Evolutionary conservation across 1,139 yeast species (phyloP).

Genomic region (Suzukiozyma palmioleophila): DNA sequence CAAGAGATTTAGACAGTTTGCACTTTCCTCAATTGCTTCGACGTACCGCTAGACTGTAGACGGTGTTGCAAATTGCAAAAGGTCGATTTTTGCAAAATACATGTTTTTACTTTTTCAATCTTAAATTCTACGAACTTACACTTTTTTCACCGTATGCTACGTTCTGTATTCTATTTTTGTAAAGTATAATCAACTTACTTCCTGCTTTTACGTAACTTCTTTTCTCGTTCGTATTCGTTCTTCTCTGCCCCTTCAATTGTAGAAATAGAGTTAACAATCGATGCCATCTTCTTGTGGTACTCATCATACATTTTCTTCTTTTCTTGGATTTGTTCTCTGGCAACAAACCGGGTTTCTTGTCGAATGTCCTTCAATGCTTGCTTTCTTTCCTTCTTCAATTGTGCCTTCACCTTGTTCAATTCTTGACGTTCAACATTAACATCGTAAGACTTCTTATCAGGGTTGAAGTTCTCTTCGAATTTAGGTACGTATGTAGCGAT

Average conservation of each 20-base stretch:
- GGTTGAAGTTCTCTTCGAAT: conserved; percentile 93
- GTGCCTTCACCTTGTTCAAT: conserved; percentile 72
- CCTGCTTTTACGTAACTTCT: conserved; percentile 56
- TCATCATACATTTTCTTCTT: conserved; percentile 71
- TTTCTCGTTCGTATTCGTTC: conserved; percentile 86
- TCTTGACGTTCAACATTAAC: conserved; percentile 79
- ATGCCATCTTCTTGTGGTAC: conserved; percentile 88
- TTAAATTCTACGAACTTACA: too few relatives aligned
- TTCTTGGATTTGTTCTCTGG: conserved; percentile 77
- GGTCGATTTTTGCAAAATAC: too few relatives aligned
- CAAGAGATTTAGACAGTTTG: too few relatives aligned
- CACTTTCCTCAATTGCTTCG: too few relatives aligned
- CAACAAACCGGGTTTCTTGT: conserved; percentile 80
- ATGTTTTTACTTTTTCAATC: too few relatives aligned
- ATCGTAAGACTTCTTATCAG: conserved; percentile 90
- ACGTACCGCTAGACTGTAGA: too few relatives aligned
- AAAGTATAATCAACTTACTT: conserved; percentile 4
- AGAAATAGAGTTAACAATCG: conserved; percentile 77
- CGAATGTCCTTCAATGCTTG: conserved; percentile 85
- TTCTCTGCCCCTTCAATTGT: conserved; percentile 94
- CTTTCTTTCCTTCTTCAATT: conserved; percentile 88
- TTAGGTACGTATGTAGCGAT: conserved; percentile 85
- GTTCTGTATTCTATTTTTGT: not conserved
- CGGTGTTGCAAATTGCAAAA: too few relatives aligned
- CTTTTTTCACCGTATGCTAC: too few relatives aligned